These are phyloP conservation scores for Chaetomiaceae sp. DNA, from an alignment of 2,329 filamentous ascomycete genomes.

Conservation along the genomic window DNA sequence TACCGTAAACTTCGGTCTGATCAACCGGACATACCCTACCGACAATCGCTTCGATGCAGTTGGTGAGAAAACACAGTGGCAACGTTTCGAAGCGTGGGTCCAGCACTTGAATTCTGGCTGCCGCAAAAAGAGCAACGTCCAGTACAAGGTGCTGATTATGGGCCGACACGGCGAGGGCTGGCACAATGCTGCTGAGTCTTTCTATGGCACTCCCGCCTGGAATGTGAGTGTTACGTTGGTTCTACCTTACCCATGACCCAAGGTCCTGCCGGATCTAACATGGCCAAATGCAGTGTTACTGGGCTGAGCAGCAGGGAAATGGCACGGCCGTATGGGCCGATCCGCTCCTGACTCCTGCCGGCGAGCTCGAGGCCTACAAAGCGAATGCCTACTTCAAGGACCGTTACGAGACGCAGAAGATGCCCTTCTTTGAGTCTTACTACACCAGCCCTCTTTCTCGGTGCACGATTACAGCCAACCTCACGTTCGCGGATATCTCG, in stretches of 20 bases:
- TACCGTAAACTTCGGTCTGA: background rate
- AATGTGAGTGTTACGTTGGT: background rate
- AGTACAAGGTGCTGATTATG: conserved; percentile 4
- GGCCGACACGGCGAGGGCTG: conserved; percentile 3
- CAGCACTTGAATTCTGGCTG: background rate
- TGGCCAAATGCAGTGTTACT: background rate
- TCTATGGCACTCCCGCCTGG: conserved; percentile 6
- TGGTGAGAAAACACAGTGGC: background rate
- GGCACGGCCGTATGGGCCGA: background rate
- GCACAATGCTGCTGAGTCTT: conserved; percentile 6
- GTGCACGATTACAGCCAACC: conserved; percentile 1
- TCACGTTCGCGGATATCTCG: background rate
- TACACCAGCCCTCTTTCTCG: background rate
- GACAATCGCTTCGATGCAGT: background rate
- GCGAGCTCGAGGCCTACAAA: background rate
- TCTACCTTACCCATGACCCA: background rate
- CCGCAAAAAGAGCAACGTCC: background rate
- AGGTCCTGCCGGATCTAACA: background rate
- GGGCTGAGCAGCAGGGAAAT: background rate
- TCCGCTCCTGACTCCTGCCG: background rate
- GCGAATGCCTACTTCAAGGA: background rate
- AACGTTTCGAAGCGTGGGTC: background rate
- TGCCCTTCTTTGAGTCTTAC: background rate
- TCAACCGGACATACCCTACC: background rate
- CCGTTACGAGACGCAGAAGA: conserved; percentile 3